Base-by-base conservation (phyloP, 225 moss, liverwort and hornwort species). In the Anthoceros angustus region DNA sequence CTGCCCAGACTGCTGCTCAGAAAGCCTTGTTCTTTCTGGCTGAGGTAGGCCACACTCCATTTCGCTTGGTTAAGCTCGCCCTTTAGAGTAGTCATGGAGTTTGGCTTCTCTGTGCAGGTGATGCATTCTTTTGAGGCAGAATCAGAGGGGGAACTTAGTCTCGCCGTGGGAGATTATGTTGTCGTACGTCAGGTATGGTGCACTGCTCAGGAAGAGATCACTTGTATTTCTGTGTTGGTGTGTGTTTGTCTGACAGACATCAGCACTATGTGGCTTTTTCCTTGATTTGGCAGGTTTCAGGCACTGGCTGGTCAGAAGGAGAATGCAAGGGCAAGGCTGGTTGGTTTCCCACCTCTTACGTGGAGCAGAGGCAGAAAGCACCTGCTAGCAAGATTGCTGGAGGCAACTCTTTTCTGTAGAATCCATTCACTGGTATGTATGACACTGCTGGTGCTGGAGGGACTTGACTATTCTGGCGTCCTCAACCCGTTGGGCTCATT, bases 1-100 rank as follows among this genome's bases (percentile, higher is more conserved):
- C 74, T 73, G 84, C 75, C 73, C 45, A 73, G 42, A 86, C 78
- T 74, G 49, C 74, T 23, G 77, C 83, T 41, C 75, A 85, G 43
- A 89, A 93, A 80, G 80, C 93, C 42, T 78, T 86, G 83, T 93
- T 85, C 69, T 93, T 89, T 74, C 82, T 89, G 69, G 93, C 93
- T 69, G 93, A 93, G 93, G 93, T 87, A 85, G 62, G 42, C 39
- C 24, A 10, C 68, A 68, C 15, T 68, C 3, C 68, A 68, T 12
- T 8, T 12, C 38, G 45, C 55, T 7, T 55, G 18, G 55, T 15
- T 18, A 55, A 18, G 55, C 7, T 9, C 1, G 14, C 8, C n/a
- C n/a, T 7, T 7, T 55, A 7, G 23, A 18, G 10, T 55, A 5
- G 12, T 55, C 55, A 55, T 20, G 0, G 18, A 23, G 7, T 55